Evolutionary conservation across 352 stramenopile species (phyloP).

Genomic region (Globisporangium parvum): DNA sequence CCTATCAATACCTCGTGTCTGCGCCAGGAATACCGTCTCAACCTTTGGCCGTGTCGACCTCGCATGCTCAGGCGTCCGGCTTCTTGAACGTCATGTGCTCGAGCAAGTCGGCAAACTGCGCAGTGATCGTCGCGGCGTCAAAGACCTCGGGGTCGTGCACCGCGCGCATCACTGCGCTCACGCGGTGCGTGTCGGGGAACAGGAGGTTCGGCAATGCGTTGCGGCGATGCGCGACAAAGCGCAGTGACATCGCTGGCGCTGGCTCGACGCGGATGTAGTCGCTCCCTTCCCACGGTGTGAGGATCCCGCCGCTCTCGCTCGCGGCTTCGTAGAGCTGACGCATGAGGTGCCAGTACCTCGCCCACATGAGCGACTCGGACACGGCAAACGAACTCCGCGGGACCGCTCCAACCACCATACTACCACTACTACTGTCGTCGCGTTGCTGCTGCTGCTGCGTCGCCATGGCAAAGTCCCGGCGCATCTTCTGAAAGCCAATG

Average conservation of each 20-base stretch:
- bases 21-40: not conserved
- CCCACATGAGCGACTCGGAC: slow-evolving; percentile 65
- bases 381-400: slow-evolving; percentile 26
- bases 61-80: slow-evolving; percentile 1
- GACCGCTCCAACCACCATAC: not conserved
- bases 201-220: slow-evolving; percentile 59
- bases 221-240: slow-evolving; percentile 33
- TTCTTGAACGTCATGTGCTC: slow-evolving; percentile 26
- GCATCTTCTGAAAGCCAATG: slow-evolving; percentile 75
- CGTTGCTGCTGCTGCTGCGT: slow-evolving; percentile 15
- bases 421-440: not conserved
- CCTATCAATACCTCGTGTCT: not conserved
- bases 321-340: slow-evolving; percentile 65
- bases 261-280: slow-evolving; percentile 27
- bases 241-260: slow-evolving; percentile 29
- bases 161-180: slow-evolving; percentile 44
- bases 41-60: no score
- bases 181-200: slow-evolving; percentile 59
- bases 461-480: slow-evolving; percentile 27
- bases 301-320: slow-evolving; percentile 54
- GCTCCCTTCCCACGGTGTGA: slow-evolving; percentile 45
- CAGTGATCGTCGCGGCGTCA: slow-evolving; percentile 39
- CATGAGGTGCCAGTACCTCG: slow-evolving; percentile 80
- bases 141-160: slow-evolving; percentile 47
- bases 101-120: slow-evolving; percentile 37